These are phyloP conservation scores for Aphanomyces invadans DNA, from an alignment of 352 stramenopile species.

Conservation along the genomic window DNA sequence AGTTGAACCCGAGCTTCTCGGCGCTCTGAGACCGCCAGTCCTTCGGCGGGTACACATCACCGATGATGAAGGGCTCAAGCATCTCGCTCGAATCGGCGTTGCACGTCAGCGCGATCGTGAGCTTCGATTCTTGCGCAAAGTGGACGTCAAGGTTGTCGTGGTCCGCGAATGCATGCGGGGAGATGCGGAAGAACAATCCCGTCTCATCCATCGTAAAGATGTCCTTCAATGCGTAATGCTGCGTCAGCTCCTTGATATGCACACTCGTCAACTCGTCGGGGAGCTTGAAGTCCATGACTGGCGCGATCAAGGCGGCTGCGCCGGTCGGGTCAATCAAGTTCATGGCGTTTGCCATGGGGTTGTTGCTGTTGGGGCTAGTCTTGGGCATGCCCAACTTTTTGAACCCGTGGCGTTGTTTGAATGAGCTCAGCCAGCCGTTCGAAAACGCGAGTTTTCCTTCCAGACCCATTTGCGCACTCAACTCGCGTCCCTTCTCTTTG, in stretches of 20 bases:
- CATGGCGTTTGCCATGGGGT: constrained; percentile 12
- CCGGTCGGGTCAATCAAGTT: constrained; percentile 9
- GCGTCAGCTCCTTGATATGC: constrained; percentile 78
- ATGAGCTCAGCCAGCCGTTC: constrained; percentile 72
- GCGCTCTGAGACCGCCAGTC: constrained; percentile 72
- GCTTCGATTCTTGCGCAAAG: constrained; percentile 58
- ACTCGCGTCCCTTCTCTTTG: constrained; percentile 81
- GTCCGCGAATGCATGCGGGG: constrained; percentile 77
- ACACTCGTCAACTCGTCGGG: constrained; percentile 58
- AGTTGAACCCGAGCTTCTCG: constrained; percentile 70
- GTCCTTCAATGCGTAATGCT: constrained; percentile 73
- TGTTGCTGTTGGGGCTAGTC: background rate
- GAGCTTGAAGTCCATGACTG: constrained; percentile 23
- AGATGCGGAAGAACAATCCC: constrained; percentile 76
- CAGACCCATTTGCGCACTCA: constrained; percentile 72
- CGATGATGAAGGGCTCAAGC: constrained; percentile 71
- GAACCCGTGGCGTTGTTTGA: constrained; percentile 60
- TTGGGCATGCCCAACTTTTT: constrained; percentile 21
- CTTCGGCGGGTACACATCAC: constrained; percentile 62
- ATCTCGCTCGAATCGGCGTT: constrained; percentile 73
- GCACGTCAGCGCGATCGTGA: constrained; percentile 55
- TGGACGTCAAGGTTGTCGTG: constrained; percentile 68
- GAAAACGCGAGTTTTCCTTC: constrained; percentile 73
- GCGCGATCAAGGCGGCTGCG: constrained; percentile 9
- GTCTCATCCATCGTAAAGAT: constrained; percentile 84